Conservation (phyloP, 1,284 basidiomycete species). For the Omphalotus olearius region DNA sequence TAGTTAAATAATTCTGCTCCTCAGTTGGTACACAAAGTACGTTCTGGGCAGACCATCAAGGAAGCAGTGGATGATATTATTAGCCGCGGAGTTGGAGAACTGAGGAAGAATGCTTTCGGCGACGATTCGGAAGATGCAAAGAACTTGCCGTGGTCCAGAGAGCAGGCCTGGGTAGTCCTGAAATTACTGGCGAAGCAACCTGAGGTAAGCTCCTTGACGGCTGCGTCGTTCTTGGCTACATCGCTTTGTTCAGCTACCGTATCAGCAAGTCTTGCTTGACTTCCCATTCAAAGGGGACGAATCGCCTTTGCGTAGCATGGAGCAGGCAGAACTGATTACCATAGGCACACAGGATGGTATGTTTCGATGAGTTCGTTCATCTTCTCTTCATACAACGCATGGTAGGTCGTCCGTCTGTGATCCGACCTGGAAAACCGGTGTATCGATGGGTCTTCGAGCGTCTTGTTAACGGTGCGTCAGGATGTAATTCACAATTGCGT, state of each 20-base stretch:
- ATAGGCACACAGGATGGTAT: constrained; percentile 74
- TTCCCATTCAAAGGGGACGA: constrained; percentile 95
- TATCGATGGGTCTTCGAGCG: constrained; percentile 82
- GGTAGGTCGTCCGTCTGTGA: constrained; percentile 78
- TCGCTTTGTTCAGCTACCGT: constrained; percentile 54
- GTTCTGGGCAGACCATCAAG: constrained; percentile 66
- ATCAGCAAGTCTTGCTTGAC: constrained; percentile 79
- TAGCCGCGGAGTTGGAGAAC: constrained; percentile 71
- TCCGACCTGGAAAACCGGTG: constrained; percentile 89
- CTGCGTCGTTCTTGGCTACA: background rate
- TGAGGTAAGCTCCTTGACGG: constrained; percentile 47
- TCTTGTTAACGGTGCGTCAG: constrained; percentile 64
- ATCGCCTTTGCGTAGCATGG: constrained; percentile 76
- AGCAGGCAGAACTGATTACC: constrained; percentile 85
- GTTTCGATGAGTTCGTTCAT: constrained; percentile 14
- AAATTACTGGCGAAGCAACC: constrained; percentile 65
- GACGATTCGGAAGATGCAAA: constrained; percentile 89
- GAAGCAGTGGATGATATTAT: constrained; percentile 91
- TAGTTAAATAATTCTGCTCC: constrained; percentile 4
- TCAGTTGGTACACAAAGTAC: constrained; percentile 83
- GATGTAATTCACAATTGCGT: background rate
- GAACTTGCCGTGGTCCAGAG: constrained; percentile 76
- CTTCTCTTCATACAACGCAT: constrained; percentile 2
- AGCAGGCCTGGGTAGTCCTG: constrained; percentile 87
- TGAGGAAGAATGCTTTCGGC: constrained; percentile 90